Base-by-base conservation (phyloP, 2,329 filamentous ascomycete genomes). In the Microsporum ferrugineum region DNA sequence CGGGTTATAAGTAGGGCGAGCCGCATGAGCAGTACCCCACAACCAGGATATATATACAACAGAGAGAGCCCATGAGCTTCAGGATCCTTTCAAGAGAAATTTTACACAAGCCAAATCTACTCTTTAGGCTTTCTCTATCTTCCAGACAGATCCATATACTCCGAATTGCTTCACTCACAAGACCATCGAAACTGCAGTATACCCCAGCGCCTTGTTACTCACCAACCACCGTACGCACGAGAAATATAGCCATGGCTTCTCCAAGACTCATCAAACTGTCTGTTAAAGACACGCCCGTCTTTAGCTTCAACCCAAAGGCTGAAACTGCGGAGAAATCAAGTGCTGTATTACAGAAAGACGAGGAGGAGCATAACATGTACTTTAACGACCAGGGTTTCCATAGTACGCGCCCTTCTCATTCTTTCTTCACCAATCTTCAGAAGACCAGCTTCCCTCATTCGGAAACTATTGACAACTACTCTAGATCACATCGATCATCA, bases 371-470 rank as follows among this genome's bases (percentile, higher is more conserved):
- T 67, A 88, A 95, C 69, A 86, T 91, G 62, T 95, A 87, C 75
- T 95, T 91, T 79, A 95, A 94, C 63, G 63, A 80, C 0, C 69
- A 73, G 1, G 87, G 87, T 0, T 95, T 88, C 64, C 91, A 96
- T 69, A 89, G 75, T 77, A 63, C 39, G 69, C 66, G 17, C 2
- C 14, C 8, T 5, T 53, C 51, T 55, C 39, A 14, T 36, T 27
- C 27, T 49, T 29, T 36, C 12, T 45, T 12, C 63, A 23, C 17
- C 41, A 36, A 12, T 14, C 7, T 41, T 49, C 33, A 3, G 33
- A 55, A 53, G 8, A 23, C 17, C 17, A 23, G 17, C 17, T 23
- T 23, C 17, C 17, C 17, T 23, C 17, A 23, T 23, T 23, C 17
- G 41, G 17, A 33, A 45, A 45, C 3, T 51, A 10, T 60, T 68